Evolutionary conservation across 1,139 yeast genomes (phyloP).

Genomic region (Yarrowia galli): DNA sequence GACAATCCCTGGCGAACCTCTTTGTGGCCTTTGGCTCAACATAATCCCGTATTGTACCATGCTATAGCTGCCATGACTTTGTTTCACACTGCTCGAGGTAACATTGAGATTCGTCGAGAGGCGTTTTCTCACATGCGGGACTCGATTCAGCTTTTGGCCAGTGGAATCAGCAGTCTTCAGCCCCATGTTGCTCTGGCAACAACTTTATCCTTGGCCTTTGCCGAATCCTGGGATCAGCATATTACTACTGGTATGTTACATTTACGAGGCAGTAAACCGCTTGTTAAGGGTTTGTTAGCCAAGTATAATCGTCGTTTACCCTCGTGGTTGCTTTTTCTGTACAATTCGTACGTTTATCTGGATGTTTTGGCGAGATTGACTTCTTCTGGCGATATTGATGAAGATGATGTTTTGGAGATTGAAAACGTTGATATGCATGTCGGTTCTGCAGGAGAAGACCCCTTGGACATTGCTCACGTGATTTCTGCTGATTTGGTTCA

Average conservation of each 20-base stretch:
- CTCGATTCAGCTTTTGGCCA: conserved; percentile 65
- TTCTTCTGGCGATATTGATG: conserved; percentile 45
- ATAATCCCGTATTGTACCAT: conserved; percentile 63
- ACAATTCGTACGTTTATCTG: conserved; percentile 70
- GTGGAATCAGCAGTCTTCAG: conserved; percentile 63
- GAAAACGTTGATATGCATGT: background rate
- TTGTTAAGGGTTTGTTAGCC: conserved; percentile 54
- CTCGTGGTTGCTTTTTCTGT: conserved; percentile 58
- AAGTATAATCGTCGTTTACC: conserved; percentile 43
- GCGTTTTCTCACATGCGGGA: conserved; percentile 67
- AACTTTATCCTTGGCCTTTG: conserved; percentile 66
- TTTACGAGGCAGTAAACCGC: conserved; percentile 68
- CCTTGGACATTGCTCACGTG: background rate
- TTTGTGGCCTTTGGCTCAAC: conserved; percentile 62
- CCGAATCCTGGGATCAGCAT: conserved; percentile 74
- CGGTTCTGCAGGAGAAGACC: conserved; percentile 2
- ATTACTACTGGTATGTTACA: conserved; percentile 72
- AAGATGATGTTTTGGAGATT: conserved; percentile 2
- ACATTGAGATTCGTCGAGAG: conserved; percentile 56
- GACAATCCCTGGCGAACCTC: conserved; percentile 75
- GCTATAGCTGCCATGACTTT: conserved; percentile 71
- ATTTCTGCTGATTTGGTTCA: conserved; percentile 1
- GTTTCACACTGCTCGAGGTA: conserved; percentile 64
- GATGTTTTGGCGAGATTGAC: conserved; percentile 73
- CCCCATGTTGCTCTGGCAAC: conserved; percentile 73